Evolutionary conservation across 805 yeast species (phyloP), one percentile per base, ranked within the genome.

Genomic region (Ogataea pini): DNA sequence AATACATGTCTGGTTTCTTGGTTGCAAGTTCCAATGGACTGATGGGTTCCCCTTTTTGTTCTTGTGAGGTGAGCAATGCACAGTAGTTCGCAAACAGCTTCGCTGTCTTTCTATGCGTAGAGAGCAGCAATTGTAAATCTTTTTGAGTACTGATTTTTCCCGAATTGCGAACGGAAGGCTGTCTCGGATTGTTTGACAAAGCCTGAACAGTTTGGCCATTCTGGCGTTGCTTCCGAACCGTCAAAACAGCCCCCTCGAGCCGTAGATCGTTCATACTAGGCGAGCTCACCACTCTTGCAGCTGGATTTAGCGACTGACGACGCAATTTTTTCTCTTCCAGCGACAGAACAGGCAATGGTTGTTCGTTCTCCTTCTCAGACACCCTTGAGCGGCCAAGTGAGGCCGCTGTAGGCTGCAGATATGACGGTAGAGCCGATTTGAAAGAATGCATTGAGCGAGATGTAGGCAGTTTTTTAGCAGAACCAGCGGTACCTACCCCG

Each of bases 331-430:
- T 53, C 4, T 51, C 54, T 14, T 17, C 27, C 16, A 31, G 25
- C 20, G 31, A 13, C 20, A 5, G 13, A 19, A 18, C 22, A 12
- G 39, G 24, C 18, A 33, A 18, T 14, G 44, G 38, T 7, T 40
- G 19, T 18, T 29, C 38, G 38, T 59, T 59, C 34, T 59, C 63
- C 31, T 59, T 59, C 2, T 50, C 61, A 10, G 44, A 28, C 2
- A 19, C 9, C 28, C 37, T 42, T 12, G 49, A 24, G 37, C 52
- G 40, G 27, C 48, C 50, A 6, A 55, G 20, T 9, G 61, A 59
- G 7, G 63, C 48, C 9, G 33, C 32, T 0, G 63, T 59, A 4
- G 63, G 63, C 31, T 55, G 49, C 17, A 58, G 34, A 31, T 59
- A 59, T 17, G 61, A 55, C 1, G 59, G 61, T 20, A 32, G 27